These are phyloP conservation scores for Solidago caesia DNA, from an alignment of 129 eudicot species.

Conservation along the genomic window DNA sequence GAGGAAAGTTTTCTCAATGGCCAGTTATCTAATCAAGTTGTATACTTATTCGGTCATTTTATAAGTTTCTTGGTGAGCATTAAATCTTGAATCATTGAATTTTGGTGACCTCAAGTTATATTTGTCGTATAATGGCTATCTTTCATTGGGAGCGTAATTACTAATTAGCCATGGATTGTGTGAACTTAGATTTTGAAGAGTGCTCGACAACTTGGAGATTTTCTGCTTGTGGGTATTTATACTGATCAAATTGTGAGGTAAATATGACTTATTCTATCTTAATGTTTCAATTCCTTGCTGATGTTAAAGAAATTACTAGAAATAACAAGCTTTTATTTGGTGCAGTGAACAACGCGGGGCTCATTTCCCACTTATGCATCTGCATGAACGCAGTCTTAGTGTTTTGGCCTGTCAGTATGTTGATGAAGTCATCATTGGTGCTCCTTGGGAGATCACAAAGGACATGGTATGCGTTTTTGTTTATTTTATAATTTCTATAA, in stretches of 20 bases:
- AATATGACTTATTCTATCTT: background rate
- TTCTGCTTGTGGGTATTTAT: conserved; percentile 36
- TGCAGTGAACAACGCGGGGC: conserved; percentile 33
- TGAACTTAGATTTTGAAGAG: conserved; percentile 40
- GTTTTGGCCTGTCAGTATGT: conserved; percentile 46
- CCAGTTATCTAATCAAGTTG: too few species aligned
- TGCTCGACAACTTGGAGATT: conserved; percentile 40
- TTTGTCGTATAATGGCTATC: background rate
- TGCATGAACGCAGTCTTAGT: conserved; percentile 37
- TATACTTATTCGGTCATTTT: background rate
- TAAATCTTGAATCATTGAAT: background rate
- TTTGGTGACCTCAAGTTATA: background rate
- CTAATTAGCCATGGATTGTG: conserved; percentile 4
- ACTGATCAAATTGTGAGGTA: conserved; percentile 64
- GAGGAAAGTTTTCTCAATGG: too few species aligned
- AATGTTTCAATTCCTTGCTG: background rate
- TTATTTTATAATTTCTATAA: background rate
- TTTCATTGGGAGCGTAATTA: background rate
- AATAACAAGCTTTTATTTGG: conserved; percentile 10
- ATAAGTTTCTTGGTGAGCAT: background rate
- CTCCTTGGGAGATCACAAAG: conserved; percentile 76
- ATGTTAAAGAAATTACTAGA: background rate
- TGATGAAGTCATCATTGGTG: conserved; percentile 74
- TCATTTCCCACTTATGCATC: conserved; percentile 42
- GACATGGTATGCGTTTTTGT: conserved; percentile 53